phyloP scores from a whole-genome alignment of 163 green algal species.

The Chloromonas sp. region DNA sequence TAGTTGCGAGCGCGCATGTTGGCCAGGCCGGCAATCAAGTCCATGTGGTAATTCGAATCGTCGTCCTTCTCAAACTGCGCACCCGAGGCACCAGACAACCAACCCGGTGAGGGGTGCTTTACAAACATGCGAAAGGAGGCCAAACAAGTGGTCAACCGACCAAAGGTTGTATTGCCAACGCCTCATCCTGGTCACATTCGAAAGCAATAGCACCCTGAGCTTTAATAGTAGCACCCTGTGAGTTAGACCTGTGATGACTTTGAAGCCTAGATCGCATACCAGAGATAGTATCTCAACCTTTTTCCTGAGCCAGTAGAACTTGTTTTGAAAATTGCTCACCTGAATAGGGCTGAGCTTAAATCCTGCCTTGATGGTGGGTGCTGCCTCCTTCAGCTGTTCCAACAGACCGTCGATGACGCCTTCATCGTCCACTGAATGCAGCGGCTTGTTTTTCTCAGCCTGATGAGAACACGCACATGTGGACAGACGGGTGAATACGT shows the following conservation, averaged over 20 bases:
- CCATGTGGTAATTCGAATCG: slow-evolving; percentile 99
- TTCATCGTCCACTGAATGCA: slow-evolving; percentile 52
- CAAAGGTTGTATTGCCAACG: too few relatives aligned
- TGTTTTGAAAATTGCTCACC: neutral
- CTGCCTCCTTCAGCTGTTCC: slow-evolving; percentile 39
- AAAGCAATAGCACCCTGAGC: too few relatives aligned
- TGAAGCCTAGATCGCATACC: too few relatives aligned
- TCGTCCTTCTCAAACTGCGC: slow-evolving; percentile 75
- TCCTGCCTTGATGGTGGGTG: slow-evolving; percentile 24
- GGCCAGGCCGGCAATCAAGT: slow-evolving; percentile 88
- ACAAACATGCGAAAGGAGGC: too few relatives aligned
- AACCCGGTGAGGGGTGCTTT: too few relatives aligned
- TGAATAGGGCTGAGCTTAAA: slow-evolving; percentile 67
- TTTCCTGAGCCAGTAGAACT: too few relatives aligned
- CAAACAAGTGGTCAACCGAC: too few relatives aligned
- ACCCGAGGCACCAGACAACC: neutral
- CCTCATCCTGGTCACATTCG: too few relatives aligned
- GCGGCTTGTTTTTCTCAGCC: slow-evolving; percentile 15
- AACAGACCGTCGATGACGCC: slow-evolving; percentile 73
- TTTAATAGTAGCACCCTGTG: too few relatives aligned
- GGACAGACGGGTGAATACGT: too few relatives aligned
- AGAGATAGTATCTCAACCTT: too few relatives aligned
- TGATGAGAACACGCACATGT: neutral
- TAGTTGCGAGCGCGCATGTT: slow-evolving; percentile 99
- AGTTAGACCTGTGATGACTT: too few relatives aligned